Evolutionary conservation across 176 grass and related monocot species (phyloP).

Genomic region (Microstegium vimineum): DNA sequence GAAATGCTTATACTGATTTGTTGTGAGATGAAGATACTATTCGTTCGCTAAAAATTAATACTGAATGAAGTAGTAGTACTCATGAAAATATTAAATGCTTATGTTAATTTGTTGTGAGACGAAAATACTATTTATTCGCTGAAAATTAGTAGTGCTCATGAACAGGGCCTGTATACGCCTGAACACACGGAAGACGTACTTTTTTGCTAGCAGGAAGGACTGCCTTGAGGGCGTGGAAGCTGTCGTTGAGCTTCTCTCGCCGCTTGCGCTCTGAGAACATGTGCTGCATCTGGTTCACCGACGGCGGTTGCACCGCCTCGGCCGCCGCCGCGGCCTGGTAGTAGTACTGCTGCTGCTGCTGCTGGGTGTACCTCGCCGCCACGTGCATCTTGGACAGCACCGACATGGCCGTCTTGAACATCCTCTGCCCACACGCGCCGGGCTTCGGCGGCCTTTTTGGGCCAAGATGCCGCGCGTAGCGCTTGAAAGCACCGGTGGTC

Average conservation of each 20-base stretch:
- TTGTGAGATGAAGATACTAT: too few species aligned
- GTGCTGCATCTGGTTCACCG: conserved; percentile 80
- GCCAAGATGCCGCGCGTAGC: conserved; percentile 42
- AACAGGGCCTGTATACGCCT: too few species aligned
- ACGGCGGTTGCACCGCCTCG: neutral
- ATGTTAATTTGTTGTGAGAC: too few species aligned
- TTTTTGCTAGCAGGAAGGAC: conserved; percentile 68
- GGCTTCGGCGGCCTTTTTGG: conserved; percentile 13
- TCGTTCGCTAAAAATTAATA: too few species aligned
- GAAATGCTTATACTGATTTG: too few species aligned
- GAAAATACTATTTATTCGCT: too few species aligned
- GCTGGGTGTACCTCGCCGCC: conserved; percentile 3
- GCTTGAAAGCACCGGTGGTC: conserved; percentile 37
- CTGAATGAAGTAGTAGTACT: too few species aligned
- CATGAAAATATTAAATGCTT: too few species aligned
- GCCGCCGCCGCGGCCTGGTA: neutral
- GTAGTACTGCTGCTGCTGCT: conserved; percentile 13
- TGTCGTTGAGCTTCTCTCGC: conserved; percentile 85
- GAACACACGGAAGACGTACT: too few species aligned
- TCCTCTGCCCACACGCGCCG: conserved; percentile 39
- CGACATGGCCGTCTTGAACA: conserved; percentile 63
- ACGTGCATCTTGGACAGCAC: conserved; percentile 40
- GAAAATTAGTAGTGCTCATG: too few species aligned
- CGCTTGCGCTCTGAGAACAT: conserved; percentile 83
- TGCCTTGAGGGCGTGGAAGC: conserved; percentile 64